Evolutionary conservation across 169 alveolate genomes (phyloP), one percentile per base, ranked within the genome.

Genomic region (Babesia caballi): DNA sequence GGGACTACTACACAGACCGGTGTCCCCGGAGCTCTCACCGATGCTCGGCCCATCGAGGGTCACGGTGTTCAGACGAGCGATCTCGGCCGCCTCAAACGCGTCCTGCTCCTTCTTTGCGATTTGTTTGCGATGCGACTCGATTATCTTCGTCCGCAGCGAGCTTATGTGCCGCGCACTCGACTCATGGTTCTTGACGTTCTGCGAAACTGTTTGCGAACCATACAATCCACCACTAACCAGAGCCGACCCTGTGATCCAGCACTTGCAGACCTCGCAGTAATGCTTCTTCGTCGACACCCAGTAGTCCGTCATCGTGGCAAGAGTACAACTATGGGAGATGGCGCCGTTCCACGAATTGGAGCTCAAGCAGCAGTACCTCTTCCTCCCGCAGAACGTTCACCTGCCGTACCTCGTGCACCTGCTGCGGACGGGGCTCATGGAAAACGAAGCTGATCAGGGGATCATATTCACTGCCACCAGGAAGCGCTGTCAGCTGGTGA

Each of bases 391-490:
- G 47, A 23, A 60, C 40, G 84, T 81, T 0, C 88, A 81, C 42
- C 46, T 71, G 47, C 61, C 84, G 44, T 71, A 81, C 33, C 46
- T 81, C 30, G 84, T 70, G 11, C 46, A 81, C 51, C 44, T 78
- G 21, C 42, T 78, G 68, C 71, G 38, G 27, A 54, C 60, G 35
- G 32, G 19, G 23, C 66, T 67, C 15, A 28, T 56, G 68, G 66
- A 61, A 30, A 50, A 53, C 40, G 78, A 61, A 23, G 21, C 42
- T 7, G 82, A 68, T 15, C 91, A 85, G 51, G 95, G 96, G 27
- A 98, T 98, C 54, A 94, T 98, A 3, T 98, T 98, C 78, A 94
- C 96, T 2, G 96, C 97, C 12, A 96, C 99, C 14, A 92, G 95
- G 66, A 84, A 90, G 50, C 60, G 82, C 38, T 95, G 98, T 30